These are phyloP conservation scores for Meyerozyma guilliermondii DNA, from an alignment of 1,139 yeast species.

Conservation along the genomic window DNA sequence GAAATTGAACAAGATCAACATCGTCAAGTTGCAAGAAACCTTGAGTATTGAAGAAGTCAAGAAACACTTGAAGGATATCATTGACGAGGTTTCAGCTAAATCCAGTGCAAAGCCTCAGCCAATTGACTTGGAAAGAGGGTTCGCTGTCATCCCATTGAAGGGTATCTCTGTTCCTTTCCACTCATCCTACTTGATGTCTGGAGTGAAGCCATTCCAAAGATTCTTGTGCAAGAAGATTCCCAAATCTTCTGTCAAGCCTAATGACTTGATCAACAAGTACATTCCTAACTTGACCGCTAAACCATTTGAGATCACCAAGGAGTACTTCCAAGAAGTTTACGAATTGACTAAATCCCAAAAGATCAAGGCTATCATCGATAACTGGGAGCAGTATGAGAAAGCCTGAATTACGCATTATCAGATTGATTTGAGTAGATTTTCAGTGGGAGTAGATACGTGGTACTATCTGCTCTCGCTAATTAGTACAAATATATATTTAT, in stretches of 20 bases:
- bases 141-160: slow-evolving; percentile 95
- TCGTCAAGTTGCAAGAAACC: slow-evolving; percentile 77
- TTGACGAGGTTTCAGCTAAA: slow-evolving; percentile 76
- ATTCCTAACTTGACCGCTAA: slow-evolving; percentile 98
- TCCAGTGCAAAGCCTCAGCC: slow-evolving; percentile 90
- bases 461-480: slow-evolving; percentile 7
- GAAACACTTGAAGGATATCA: slow-evolving; percentile 81
- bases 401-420: slow-evolving; percentile 21
- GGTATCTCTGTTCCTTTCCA: slow-evolving; percentile 99
- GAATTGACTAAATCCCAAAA: slow-evolving; percentile 86
- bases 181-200: slow-evolving; percentile 92
- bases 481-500: slow-evolving; percentile 1
- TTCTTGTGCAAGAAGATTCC: slow-evolving; percentile 95
- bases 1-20: slow-evolving; percentile 90
- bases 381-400: slow-evolving; percentile 84
- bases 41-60: slow-evolving; percentile 84
- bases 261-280: slow-evolving; percentile 87
- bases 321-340: slow-evolving; percentile 94
- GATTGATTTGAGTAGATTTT: not conserved
- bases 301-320: slow-evolving; percentile 93
- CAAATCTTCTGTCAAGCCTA: slow-evolving; percentile 91
- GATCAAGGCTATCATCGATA: slow-evolving; percentile 83
- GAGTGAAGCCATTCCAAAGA: slow-evolving; percentile 98
- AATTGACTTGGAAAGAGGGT: slow-evolving; percentile 94
- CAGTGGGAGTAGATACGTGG: slow-evolving; percentile 8